phyloP scores from a whole-genome alignment of 1,139 yeast species.

The Protomyces lactucae-debilis region DNA sequence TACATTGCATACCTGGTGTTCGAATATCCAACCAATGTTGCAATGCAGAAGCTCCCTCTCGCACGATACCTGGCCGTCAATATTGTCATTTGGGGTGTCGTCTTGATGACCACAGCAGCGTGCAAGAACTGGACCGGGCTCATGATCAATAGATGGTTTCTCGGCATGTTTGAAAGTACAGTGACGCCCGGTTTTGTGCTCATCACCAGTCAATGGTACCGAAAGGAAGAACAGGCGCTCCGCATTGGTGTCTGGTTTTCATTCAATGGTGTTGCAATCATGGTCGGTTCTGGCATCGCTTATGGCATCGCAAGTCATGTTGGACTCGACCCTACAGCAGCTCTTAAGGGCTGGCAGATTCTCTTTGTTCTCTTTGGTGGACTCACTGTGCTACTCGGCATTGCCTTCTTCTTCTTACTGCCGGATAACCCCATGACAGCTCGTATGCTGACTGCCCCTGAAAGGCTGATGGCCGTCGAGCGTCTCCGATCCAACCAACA shows the following conservation, averaged over 20 bases:
- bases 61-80: slow-evolving; percentile 49
- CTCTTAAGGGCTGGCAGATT: slow-evolving; percentile 43
- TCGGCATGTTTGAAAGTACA: slow-evolving; percentile 56
- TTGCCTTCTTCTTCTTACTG: slow-evolving; percentile 43
- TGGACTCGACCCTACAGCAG: slow-evolving; percentile 27
- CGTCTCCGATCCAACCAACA: slow-evolving; percentile 48
- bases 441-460: slow-evolving; percentile 50
- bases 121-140: slow-evolving; percentile 49
- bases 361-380: slow-evolving; percentile 47
- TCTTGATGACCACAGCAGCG: slow-evolving; percentile 49
- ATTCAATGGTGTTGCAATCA: slow-evolving; percentile 46
- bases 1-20: slow-evolving; percentile 51
- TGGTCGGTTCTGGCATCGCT: slow-evolving; percentile 41
- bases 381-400: slow-evolving; percentile 16
- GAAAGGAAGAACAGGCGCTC: slow-evolving; percentile 50
- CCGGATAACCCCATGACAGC: slow-evolving; percentile 57
- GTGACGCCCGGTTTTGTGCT: slow-evolving; percentile 53
- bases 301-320: slow-evolving; percentile 50
- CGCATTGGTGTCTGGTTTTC: slow-evolving; percentile 47
- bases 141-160: slow-evolving; percentile 47
- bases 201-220: slow-evolving; percentile 54
- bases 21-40: slow-evolving; percentile 51
- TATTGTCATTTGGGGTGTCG: slow-evolving; percentile 50
- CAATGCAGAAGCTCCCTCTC: slow-evolving; percentile 52
- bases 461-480: slow-evolving; percentile 51